These are phyloP conservation scores for Phaeosphaeria sp. DNA, from an alignment of 2,329 filamentous ascomycete genomes.

Conservation along the genomic window DNA sequence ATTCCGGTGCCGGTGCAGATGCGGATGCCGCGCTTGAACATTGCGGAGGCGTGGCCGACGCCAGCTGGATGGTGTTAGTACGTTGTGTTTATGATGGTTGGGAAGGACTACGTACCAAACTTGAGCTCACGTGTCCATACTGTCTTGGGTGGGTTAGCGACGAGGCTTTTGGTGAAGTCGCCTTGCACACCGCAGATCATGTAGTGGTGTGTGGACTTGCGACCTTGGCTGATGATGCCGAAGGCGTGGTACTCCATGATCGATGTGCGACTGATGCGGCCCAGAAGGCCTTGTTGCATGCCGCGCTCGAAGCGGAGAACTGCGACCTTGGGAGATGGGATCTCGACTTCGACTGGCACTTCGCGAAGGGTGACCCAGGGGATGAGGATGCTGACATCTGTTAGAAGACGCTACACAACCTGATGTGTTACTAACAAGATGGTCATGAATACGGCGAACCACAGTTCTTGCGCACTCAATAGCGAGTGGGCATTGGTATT, in stretches of 20 bases:
- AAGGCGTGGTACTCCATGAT: constrained; percentile 49
- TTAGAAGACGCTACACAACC: no score
- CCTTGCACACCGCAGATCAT: constrained; percentile 48
- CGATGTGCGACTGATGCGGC: constrained; percentile 44
- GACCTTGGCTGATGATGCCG: constrained; percentile 45
- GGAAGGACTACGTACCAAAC: constrained; percentile 34
- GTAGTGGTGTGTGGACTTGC: constrained; percentile 39
- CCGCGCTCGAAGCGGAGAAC: constrained; percentile 43
- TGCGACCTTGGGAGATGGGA: constrained; percentile 45
- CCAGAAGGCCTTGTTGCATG: constrained; percentile 46
- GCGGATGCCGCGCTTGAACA: constrained; percentile 46
- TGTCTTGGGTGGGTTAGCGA: constrained; percentile 40
- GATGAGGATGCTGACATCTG: constrained; percentile 30
- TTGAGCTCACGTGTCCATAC: constrained; percentile 46
- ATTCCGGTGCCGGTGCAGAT: constrained; percentile 47
- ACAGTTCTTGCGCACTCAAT: constrained; percentile 43
- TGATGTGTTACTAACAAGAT: no score
- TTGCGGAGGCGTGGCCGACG: constrained; percentile 43
- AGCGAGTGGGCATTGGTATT: constrained; percentile 31
- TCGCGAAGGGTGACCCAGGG: constrained; percentile 47
- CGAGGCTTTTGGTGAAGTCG: constrained; percentile 44
- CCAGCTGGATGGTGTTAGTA: constrained; percentile 35
- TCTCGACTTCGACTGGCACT: constrained; percentile 42
- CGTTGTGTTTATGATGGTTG: neutral
- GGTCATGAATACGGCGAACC: constrained; percentile 47